These are phyloP conservation scores for Paraphoma sp. DNA, from an alignment of 2,329 filamentous ascomycete species.

Conservation along the genomic window DNA sequence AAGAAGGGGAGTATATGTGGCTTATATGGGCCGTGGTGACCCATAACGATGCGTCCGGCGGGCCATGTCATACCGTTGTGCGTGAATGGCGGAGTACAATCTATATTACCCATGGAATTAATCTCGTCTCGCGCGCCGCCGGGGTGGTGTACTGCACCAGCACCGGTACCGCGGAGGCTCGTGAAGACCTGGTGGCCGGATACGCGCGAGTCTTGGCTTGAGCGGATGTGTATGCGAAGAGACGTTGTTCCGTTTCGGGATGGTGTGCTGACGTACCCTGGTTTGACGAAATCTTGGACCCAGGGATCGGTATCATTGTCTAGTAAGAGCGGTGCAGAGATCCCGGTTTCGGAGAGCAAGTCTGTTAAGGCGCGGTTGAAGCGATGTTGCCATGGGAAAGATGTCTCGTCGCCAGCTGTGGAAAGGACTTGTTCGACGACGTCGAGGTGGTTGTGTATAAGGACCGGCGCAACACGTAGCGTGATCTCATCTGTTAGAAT, in stretches of 20 bases:
- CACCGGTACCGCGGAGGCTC: constrained; percentile 33
- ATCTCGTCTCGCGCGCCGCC: constrained; percentile 18
- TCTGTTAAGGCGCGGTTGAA: constrained; percentile 27
- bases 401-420: constrained; percentile 11
- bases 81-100: constrained; percentile 48
- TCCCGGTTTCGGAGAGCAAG: constrained; percentile 10
- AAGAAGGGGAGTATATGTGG: constrained; percentile 37
- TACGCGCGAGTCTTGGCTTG: constrained; percentile 27
- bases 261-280: constrained; percentile 50
- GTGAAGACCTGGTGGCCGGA: constrained; percentile 45
- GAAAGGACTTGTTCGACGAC: constrained; percentile 33
- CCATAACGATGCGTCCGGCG: constrained; percentile 29
- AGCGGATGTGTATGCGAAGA: constrained; percentile 42
- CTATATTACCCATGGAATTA: constrained; percentile 45
- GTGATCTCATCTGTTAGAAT: constrained; percentile 34
- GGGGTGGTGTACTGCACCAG: constrained; percentile 42
- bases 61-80: constrained; percentile 17
- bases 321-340: constrained; percentile 26
- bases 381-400: not conserved
- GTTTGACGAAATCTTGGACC: constrained; percentile 51
- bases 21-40: constrained; percentile 15
- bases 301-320: constrained; percentile 41
- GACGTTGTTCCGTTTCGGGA: constrained; percentile 42
- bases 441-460: constrained; percentile 50
- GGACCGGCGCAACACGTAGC: constrained; percentile 48